These are phyloP conservation scores for Epichloe sibirici DNA, from an alignment of 2,329 filamentous ascomycete species.

Conservation along the genomic window DNA sequence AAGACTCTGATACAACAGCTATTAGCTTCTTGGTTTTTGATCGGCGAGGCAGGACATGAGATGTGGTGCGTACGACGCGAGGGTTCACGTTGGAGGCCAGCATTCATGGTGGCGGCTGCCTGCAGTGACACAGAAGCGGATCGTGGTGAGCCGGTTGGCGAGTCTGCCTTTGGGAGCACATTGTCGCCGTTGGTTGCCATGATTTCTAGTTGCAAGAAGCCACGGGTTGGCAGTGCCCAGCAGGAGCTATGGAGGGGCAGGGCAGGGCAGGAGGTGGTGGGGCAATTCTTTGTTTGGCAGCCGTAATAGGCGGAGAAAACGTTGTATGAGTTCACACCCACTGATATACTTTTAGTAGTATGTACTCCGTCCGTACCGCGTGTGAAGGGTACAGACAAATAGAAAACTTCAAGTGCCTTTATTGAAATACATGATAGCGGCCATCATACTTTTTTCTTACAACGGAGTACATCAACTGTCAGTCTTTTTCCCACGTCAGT, in stretches of 20 bases:
- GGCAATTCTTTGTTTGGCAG: neutral
- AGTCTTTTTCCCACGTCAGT: neutral
- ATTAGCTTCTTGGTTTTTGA: neutral
- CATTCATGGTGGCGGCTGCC: conserved; percentile 66
- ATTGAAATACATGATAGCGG: too few species aligned
- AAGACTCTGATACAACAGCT: conserved; percentile 31
- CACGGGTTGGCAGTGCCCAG: neutral
- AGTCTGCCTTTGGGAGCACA: conserved; percentile 25
- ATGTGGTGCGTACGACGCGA: conserved; percentile 34
- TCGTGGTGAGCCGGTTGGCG: conserved; percentile 49
- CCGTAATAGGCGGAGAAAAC: neutral
- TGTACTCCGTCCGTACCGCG: too few species aligned
- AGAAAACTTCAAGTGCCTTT: too few species aligned
- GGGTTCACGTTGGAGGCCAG: conserved; percentile 56
- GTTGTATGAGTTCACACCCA: too few species aligned
- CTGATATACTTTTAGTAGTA: too few species aligned
- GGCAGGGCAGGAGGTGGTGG: neutral
- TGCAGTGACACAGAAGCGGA: conserved; percentile 60
- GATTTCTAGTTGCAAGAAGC: neutral
- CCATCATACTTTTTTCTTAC: too few species aligned
- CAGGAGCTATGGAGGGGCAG: neutral
- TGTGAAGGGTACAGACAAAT: too few species aligned
- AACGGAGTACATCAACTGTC: neutral
- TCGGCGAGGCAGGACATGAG: neutral
- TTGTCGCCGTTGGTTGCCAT: conserved; percentile 20